Evolutionary conservation across 805 yeast species (phyloP).

Genomic region (Saccharomycopsis fodiens): DNA sequence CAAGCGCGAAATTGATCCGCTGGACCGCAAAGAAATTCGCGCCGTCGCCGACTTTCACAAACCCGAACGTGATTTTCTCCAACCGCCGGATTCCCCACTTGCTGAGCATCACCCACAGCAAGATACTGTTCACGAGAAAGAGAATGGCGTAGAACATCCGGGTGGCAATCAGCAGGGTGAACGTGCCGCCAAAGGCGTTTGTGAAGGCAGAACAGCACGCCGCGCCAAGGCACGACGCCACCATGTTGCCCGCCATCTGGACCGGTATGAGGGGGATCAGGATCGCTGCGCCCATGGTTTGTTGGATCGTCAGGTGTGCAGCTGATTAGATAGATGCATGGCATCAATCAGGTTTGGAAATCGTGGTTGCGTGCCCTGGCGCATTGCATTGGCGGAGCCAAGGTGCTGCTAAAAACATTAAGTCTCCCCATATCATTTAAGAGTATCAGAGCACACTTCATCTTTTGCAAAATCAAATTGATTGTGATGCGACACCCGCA

Average conservation of each 20-base stretch:
- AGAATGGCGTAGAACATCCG: constrained; percentile 79
- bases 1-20: constrained; percentile 81
- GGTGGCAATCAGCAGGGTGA: constrained; percentile 73
- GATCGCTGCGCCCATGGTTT: constrained; percentile 67
- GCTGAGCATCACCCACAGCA: constrained; percentile 90
- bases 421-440: too few relatives aligned
- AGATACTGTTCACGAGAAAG: constrained; percentile 65
- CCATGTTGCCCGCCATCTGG: constrained; percentile 48
- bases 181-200: constrained; percentile 40
- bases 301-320: too few relatives aligned
- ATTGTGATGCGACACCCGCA: too few relatives aligned
- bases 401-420: too few relatives aligned
- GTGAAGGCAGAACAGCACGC: constrained; percentile 65
- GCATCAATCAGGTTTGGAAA: too few relatives aligned
- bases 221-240: constrained; percentile 76
- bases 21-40: constrained; percentile 89
- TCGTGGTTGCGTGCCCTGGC: too few relatives aligned
- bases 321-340: too few relatives aligned
- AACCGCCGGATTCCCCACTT: constrained; percentile 71
- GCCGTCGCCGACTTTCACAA: constrained; percentile 62
- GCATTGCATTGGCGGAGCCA: too few relatives aligned
- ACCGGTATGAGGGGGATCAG: constrained; percentile 61
- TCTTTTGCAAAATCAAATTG: too few relatives aligned
- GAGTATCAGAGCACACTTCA: too few relatives aligned
- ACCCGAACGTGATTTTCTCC: constrained; percentile 61